Evolutionary conservation across 192 early-diverging fungal species (phyloP), one percentile per base, ranked within the genome.

Genomic region (Linnemannia zychae): DNA sequence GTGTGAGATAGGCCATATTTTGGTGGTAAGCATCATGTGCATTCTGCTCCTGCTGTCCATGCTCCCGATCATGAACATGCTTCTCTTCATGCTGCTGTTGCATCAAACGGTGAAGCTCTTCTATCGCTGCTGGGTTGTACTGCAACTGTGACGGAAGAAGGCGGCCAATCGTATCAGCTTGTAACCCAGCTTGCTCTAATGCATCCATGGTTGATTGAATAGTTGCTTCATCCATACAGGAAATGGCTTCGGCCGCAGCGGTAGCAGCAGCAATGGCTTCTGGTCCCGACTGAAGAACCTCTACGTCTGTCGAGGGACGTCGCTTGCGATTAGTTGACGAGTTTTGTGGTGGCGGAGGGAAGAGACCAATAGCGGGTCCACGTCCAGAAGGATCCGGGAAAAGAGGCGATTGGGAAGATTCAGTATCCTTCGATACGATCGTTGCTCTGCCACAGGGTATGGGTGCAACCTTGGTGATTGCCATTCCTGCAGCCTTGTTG

Each of bases 361-460:
- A 78, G 11, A 40, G 52, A 17, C 76, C 69, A 17, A 71, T 78
- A 16, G 53, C 67, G 31, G 76, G 76, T 2, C 76, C 76, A 48
- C 57, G 34, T 40, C 46, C 31, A 31, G 60, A 47, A n/a, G 57
- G 50, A n/a, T 36, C 60, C 20, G 75, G 34, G 24, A 63, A 2
- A 12, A 63, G 57, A 11, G 44, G n/a, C 9, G 48, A 2, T 40
- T 46, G 33, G 31, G 22, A 3, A 18, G 47, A 16, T 2, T 38
- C 49, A 24, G 31, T 31, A 2, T 28, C 57, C 57, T 63, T 63
- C 24, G 57, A 31, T 2, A 63, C 57, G 13, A 63, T 33, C 28
- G 57, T 63, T 3, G 57, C 57, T 63, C 57, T 24, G 12, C 57
- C 57, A 22, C 57, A 63, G 12, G 57, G 57, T 9, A 16, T 63